Evolutionary conservation across 768 basidiomycete genomes (phyloP), one percentile per base, ranked within the genome.

Genomic region (Russula sp.): DNA sequence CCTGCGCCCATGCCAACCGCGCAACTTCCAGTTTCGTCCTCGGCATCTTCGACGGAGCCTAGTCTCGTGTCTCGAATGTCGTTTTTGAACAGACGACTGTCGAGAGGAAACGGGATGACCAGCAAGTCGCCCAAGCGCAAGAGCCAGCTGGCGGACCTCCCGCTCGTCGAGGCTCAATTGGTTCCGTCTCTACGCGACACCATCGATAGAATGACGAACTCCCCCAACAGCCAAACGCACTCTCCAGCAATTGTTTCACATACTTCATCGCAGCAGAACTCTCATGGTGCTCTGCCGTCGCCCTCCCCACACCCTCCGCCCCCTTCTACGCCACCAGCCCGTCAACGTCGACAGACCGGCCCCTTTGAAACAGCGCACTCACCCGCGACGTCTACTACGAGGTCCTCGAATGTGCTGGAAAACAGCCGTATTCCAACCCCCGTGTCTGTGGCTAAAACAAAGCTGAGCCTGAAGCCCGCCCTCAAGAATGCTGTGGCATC

Each of bases 141-240:
- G 60, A 82, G 79, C 65, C 75, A 81, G 57, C 72, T 82, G 18
- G 76, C 73, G 11, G 83, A 83, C 56, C 73, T 88, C 4, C 83
- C 85, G 6, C 75, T 84, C 32, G 71, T 88, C 35, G 88, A 91
- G 65, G 75, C 82, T 0, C 82, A 87, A 32, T 76, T 90, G 4
- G 72, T 90, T 42, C 88, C 88, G 9, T 85, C 87, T 18, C 75
- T 91, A 40, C 78, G 82, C 47, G 88, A 89, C 60, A 91, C 88
- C 0, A 80, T 91, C 42, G 81, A 86, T 67, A 81, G 83, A 51
- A 91, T 90, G 88, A 90, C 88, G 2, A 69, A 69, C 32, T 69
- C 71, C 8, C 61, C 68, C 14, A 63, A 50, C 54, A 53, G 40
- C 34, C 31, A 31, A 50, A 62, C 40, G 13, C 59, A 57, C 20